Conservation (phyloP, 495 filamentous ascomycete genomes). For the Annulohypoxylon moriforme region DNA sequence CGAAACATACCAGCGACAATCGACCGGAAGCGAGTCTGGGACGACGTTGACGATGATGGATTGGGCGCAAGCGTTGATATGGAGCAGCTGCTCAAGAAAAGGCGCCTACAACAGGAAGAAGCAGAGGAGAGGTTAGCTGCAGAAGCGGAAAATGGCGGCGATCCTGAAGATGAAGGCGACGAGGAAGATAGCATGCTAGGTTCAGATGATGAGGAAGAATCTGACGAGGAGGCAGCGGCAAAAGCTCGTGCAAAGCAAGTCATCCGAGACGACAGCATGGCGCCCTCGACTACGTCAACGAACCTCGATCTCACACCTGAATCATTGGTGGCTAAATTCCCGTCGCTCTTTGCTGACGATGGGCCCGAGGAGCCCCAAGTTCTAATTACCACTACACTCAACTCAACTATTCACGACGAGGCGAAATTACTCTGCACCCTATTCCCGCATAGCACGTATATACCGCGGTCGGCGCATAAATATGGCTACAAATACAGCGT, state of each 20-base stretch:
- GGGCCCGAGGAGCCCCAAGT: conserved; percentile 74
- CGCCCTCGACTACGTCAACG: conserved; percentile 71
- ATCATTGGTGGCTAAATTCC: conserved; percentile 78
- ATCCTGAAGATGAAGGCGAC: conserved; percentile 63
- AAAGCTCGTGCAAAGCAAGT: conserved; percentile 61
- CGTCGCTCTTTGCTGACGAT: conserved; percentile 78
- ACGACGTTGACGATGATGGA: conserved; percentile 83
- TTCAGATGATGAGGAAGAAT: conserved; percentile 61
- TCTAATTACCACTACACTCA: conserved; percentile 87
- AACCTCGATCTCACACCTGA: conserved; percentile 78
- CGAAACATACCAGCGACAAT: conserved; percentile 86
- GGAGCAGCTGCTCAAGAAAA: conserved; percentile 77
- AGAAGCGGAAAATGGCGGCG: conserved; percentile 54
- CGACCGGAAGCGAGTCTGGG: conserved; percentile 92
- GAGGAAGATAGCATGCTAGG: conserved; percentile 81
- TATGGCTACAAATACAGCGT: conserved; percentile 88
- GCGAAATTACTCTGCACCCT: conserved; percentile 78
- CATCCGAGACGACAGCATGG: conserved; percentile 58
- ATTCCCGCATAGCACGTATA: conserved; percentile 88
- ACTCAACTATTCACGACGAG: conserved; percentile 86
- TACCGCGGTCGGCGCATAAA: conserved; percentile 82
- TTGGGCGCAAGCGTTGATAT: conserved; percentile 82
- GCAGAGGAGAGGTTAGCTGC: conserved; percentile 63
- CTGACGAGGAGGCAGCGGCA: conserved; percentile 56
- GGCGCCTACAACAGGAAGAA: conserved; percentile 65